phyloP scores from a whole-genome alignment of 805 yeast species.

The Lachancea dasiensis region DNA sequence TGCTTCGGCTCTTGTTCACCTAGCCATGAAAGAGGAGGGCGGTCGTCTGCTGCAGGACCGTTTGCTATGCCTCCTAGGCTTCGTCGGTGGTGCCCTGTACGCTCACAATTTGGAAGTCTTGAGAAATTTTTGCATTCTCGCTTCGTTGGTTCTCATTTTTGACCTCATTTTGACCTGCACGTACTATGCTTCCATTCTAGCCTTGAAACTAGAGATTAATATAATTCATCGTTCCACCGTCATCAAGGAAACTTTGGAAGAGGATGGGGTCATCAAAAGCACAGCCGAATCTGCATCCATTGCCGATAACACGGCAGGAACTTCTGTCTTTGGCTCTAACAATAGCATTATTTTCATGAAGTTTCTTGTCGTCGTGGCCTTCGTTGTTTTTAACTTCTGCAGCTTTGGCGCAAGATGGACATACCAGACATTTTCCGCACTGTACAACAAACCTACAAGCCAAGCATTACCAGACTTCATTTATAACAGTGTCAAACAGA shows the following conservation, averaged over 20 bases:
- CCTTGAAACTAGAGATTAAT: constrained; percentile 83
- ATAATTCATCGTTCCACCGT: constrained; percentile 76
- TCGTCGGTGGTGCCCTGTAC: constrained; percentile 57
- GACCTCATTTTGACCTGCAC: constrained; percentile 74
- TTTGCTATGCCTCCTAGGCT: constrained; percentile 61
- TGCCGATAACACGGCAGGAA: constrained; percentile 21
- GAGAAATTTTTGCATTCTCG: constrained; percentile 71
- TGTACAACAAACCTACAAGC: constrained; percentile 31
- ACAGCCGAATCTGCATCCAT: constrained; percentile 65
- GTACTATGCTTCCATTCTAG: constrained; percentile 75
- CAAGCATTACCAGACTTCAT: constrained; percentile 39
- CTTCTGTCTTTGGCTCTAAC: constrained; percentile 30
- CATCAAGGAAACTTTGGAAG: constrained; percentile 76
- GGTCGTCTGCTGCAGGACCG: constrained; percentile 58
- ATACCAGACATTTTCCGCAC: constrained; percentile 39
- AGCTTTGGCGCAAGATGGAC: constrained; percentile 70
- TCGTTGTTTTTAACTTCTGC: constrained; percentile 58
- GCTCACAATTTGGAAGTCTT: constrained; percentile 67
- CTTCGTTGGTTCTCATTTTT: constrained; percentile 60
- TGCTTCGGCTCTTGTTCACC: constrained; percentile 28
- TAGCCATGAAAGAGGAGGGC: constrained; percentile 35
- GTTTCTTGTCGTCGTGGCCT: constrained; percentile 51
- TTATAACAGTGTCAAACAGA: constrained; percentile 23
- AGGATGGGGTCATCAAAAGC: constrained; percentile 75
- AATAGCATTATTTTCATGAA: constrained; percentile 49